Base-by-base conservation (phyloP, 2,329 filamentous ascomycete genomes). In the Fusarium sp. region DNA sequence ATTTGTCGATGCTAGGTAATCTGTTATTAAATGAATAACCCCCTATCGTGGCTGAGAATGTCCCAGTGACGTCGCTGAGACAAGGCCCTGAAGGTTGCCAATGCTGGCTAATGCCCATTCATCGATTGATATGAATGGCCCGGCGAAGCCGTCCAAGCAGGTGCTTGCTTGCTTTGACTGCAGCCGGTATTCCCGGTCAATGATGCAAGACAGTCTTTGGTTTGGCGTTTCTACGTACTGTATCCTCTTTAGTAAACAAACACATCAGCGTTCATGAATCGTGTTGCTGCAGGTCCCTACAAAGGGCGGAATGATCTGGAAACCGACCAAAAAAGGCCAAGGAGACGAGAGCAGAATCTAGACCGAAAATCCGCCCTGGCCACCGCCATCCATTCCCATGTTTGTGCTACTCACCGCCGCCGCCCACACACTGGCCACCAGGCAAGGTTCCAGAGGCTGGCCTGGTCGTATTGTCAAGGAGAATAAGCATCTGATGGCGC, bases 401-500 rank as follows among this genome's bases (percentile, higher is more conserved):
- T 25, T 58, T 46, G 46, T 51, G 16, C 27, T 33, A 34, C 50
- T 54, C 50, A 54, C 50, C 50, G 50, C 50, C 50, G 50, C 54
- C 50, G 54, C 61, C 49, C 50, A 31, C 31, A 46, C 44, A 40
- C 54, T 58, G 46, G 65, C 69, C 61, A 56, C 55, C 55, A 31
- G 42, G 31, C 42, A 29, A 40, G 20, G 29, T 42, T 50, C 40
- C 18, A 51, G 25, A 61, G 27, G 23, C 53, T 31, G 50, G 51
- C 42, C 58, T 54, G 59, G 59, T 59, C 50, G 38, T 53, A 38
- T 58, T 64, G 64, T 71, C 58, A 67, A 65, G 25, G 62, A 44
- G 61, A 72, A 72, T 72, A 73, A 73, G 68, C 73, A 72, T 67
- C 60, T 56, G 57, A 68, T 65, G 55, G 64, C 58, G 65, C 56